Evolutionary conservation across 345 rosid genomes (phyloP).

Genomic region (Brassica nigra): DNA sequence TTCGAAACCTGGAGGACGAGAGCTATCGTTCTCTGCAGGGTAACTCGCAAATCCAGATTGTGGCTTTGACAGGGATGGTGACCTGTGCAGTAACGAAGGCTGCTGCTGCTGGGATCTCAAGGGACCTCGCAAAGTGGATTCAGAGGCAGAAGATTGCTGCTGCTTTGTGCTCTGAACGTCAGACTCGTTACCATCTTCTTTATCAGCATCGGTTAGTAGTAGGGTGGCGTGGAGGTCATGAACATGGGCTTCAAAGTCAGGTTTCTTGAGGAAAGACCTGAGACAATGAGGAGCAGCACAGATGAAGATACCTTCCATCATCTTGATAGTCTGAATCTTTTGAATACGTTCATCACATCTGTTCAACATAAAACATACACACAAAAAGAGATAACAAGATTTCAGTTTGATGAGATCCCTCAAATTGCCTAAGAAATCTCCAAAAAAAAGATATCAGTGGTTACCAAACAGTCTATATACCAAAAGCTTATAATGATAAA

Average conservation of each 20-base stretch:
- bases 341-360: constrained; percentile 97
- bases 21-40: constrained; percentile 50
- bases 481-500: no score
- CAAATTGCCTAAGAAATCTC: not conserved
- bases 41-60: constrained; percentile 56
- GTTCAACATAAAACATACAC: not conserved
- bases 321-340: constrained; percentile 93
- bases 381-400: not conserved
- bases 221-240: constrained; percentile 66
- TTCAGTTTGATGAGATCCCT: not conserved
- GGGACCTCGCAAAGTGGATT: constrained; percentile 68
- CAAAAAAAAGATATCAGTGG: not conserved
- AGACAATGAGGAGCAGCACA: constrained; percentile 99
- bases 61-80: constrained; percentile 53
- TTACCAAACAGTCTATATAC: not conserved
- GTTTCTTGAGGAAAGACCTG: constrained; percentile 78
- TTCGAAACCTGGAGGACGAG: constrained; percentile 69
- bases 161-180: constrained; percentile 64
- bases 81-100: constrained; percentile 44
- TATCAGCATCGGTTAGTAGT: constrained; percentile 64
- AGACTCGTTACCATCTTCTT: constrained; percentile 71
- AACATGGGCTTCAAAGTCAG: constrained; percentile 81
- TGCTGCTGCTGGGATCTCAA: constrained; percentile 55
- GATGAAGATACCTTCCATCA: constrained; percentile 95
- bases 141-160: constrained; percentile 64